Evolutionary conservation across 257 asterid genomes (phyloP).

Genomic region (Hygrophila difformis): DNA sequence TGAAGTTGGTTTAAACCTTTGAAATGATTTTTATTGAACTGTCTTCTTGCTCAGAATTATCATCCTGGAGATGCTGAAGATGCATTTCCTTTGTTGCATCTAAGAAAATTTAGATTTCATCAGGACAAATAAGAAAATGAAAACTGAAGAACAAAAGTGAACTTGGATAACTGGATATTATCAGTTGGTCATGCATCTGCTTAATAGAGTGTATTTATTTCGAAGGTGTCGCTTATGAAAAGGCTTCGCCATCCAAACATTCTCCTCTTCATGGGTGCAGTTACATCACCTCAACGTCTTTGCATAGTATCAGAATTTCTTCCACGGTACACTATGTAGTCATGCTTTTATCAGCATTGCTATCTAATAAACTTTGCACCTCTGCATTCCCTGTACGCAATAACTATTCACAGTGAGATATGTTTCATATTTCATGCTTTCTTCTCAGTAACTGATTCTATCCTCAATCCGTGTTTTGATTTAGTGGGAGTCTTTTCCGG

Average conservation of each 20-base stretch:
- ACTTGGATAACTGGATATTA: not conserved
- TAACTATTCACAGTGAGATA: too few species aligned
- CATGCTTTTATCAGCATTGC: too few species aligned
- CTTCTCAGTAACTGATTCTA: too few species aligned
- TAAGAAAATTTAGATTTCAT: too few species aligned
- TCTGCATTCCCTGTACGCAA: too few species aligned
- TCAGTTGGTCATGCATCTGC: not conserved
- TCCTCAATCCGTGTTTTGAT: conserved; percentile 16
- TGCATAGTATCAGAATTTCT: conserved; percentile 99
- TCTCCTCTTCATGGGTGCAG: conserved; percentile 99
- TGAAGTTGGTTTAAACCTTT: too few species aligned
- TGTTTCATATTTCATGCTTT: too few species aligned
- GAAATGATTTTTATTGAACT: too few species aligned
- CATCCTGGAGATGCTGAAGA: too few species aligned
- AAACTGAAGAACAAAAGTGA: not conserved
- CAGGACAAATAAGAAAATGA: too few species aligned
- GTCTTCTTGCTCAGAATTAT: not conserved
- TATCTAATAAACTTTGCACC: too few species aligned
- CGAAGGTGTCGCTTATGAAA: conserved; percentile 94
- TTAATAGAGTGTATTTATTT: conserved; percentile 10
- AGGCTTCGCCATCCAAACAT: conserved; percentile 94
- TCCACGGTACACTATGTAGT: conserved; percentile 60
- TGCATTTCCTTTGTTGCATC: too few species aligned
- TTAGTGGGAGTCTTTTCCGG: conserved; percentile 93
- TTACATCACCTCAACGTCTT: conserved; percentile 85